Base-by-base conservation (phyloP, 2,329 filamentous ascomycete genomes). In the Diaporthe amygdali region DNA sequence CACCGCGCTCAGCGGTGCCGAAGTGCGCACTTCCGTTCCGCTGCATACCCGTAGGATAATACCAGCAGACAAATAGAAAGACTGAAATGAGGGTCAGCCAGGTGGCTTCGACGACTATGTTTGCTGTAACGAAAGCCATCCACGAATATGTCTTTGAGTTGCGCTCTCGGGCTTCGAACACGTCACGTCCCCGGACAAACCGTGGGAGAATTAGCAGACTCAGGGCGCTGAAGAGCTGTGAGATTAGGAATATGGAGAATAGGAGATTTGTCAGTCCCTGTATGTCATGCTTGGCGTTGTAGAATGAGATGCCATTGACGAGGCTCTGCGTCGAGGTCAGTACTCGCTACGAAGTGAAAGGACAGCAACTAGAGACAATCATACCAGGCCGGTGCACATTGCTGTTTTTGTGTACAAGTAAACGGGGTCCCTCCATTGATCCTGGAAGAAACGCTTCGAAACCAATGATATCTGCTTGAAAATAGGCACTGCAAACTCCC, bases 391-490 rank as follows among this genome's bases (percentile, higher is more conserved):
- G 79, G 88, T 85, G 54, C 92, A 78, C 0, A 88, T 86, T 75
- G 92, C 90, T 86, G 87, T 79, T 85, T 97, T 97, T 76, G 93
- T 92, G 84, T 96, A 97, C 81, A 97, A 95, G 84, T 97, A 97
- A 5, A 91, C 88, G 0, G 95, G 95, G 0, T 92, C 95, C 72
- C 95, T 93, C 94, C 95, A 97, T 87, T 96, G 97, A 80, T 97
- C 94, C 78, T 95, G 89, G 85, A 96, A 96, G 30, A 96, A 92
- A 77, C 95, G 93, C 75, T 87, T 80, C n/a, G 90, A 87, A 69
- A 94, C 93, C 77, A 91, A 87, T 68, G 82, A 83, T 47, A 96
- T 83, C 80, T 97, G 95, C 7, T 84, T 77, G 46, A 75, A 77
- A 78, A 96, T 94, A 0, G 93, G 89, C 5, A 94, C 93, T 3